Percentiles rank a stretch among this genome's conserved stretches.
Evolutionary conservation across 2,329 filamentous ascomycete species (phyloP).

Genomic region (Fusarium sp.): DNA sequence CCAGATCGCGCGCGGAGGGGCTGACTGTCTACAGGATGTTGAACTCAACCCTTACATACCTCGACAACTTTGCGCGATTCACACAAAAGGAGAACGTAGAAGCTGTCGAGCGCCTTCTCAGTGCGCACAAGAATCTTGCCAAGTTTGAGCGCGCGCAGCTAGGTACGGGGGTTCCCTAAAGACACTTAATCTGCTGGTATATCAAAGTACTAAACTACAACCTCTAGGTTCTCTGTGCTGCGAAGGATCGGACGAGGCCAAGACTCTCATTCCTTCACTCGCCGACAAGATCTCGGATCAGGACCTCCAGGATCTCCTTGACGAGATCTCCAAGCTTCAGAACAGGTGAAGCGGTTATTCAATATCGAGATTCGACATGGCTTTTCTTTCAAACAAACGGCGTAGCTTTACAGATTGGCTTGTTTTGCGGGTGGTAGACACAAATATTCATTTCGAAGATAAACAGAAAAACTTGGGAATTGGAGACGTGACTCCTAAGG

Average conservation of each 20-base stretch:
- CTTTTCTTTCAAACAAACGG: conserved; percentile 4
- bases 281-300: conserved; percentile 91
- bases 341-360: conserved; percentile 49
- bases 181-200: neutral
- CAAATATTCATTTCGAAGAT: conserved; percentile 22
- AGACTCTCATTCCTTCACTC: conserved; percentile 91
- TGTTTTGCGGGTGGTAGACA: conserved; percentile 25
- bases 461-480: conserved; percentile 18
- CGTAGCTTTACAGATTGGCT: conserved; percentile 23
- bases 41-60: conserved; percentile 89
- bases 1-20: neutral
- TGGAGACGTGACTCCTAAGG: conserved; percentile 10
- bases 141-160: conserved; percentile 95
- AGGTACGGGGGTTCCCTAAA: conserved; percentile 65
- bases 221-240: conserved; percentile 86
- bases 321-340: conserved; percentile 88
- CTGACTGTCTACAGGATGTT: conserved; percentile 70
- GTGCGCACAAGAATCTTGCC: conserved; percentile 82
- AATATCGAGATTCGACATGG: neutral
- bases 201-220: conserved; percentile 7
- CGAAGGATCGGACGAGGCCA: conserved; percentile 93
- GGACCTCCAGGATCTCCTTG: conserved; percentile 86
- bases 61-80: conserved; percentile 95
- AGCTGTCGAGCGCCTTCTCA: conserved; percentile 89
- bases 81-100: conserved; percentile 95